These are phyloP conservation scores for Neurospora hispaniola DNA, from an alignment of 495 filamentous ascomycete genomes.

Conservation along the genomic window DNA sequence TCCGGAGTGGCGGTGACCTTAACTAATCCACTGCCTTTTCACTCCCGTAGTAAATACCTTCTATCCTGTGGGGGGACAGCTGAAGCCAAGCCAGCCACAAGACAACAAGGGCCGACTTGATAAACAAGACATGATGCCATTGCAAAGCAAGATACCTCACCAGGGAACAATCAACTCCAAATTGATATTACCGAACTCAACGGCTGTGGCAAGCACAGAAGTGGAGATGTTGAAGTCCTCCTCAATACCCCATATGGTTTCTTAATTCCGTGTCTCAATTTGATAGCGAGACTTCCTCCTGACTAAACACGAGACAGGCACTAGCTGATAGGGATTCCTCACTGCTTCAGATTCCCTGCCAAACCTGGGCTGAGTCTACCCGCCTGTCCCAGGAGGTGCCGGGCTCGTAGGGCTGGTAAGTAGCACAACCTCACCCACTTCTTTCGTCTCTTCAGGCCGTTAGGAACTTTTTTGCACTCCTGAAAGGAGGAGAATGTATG, in stretches of 20 bases:
- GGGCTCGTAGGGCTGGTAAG: not conserved
- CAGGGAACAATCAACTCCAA: not conserved
- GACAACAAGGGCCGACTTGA: not conserved
- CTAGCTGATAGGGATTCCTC: not conserved
- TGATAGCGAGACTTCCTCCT: not conserved
- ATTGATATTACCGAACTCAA: not conserved
- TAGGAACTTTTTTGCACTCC: not conserved
- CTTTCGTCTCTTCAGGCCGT: not conserved
- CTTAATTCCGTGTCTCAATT: not conserved
- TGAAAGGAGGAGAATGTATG: not conserved
- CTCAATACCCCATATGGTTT: not conserved
- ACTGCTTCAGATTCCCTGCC: not conserved
- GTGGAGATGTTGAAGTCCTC: not conserved
- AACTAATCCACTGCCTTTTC: not conserved
- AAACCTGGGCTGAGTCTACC: not conserved
- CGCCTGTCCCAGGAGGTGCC: not conserved
- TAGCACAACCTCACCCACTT: not conserved
- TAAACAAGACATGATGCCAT: not conserved
- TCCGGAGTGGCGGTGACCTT: not conserved
- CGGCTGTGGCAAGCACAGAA: not conserved
- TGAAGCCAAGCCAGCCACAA: not conserved
- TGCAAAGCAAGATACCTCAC: not conserved
- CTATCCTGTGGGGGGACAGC: not conserved
- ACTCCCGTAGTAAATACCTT: not conserved
- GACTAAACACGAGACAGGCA: not conserved